Conservation (phyloP, 2,329 filamentous ascomycete species). For the Boeremia exigua region DNA sequence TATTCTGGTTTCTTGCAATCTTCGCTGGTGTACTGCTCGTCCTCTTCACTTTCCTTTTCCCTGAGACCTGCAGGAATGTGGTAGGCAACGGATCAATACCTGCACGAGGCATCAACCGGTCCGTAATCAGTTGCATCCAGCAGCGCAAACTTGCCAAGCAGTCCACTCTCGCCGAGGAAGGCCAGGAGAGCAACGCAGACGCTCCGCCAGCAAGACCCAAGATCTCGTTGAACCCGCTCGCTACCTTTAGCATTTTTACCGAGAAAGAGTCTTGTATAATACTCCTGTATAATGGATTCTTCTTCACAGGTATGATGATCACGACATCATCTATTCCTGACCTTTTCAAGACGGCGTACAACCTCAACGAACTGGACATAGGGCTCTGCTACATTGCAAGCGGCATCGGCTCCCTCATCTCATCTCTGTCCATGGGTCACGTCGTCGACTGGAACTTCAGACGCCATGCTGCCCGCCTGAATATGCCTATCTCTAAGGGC, state of each 20-base stretch:
- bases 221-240: slow-evolving; percentile 34
- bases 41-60: slow-evolving; percentile 48
- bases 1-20: slow-evolving; percentile 53
- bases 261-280: slow-evolving; percentile 44
- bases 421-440: slow-evolving; percentile 38
- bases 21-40: slow-evolving; percentile 47
- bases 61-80: slow-evolving; percentile 53
- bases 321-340: slow-evolving; percentile 34
- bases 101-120: slow-evolving; percentile 40
- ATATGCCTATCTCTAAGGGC: slow-evolving; percentile 66
- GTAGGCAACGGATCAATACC: slow-evolving; percentile 51
- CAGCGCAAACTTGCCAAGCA: slow-evolving; percentile 29
- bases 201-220: slow-evolving; percentile 21
- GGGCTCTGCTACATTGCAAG: slow-evolving; percentile 42
- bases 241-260: slow-evolving; percentile 34
- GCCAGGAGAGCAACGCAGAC: not conserved
- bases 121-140: slow-evolving; percentile 38
- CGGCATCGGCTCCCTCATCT: slow-evolving; percentile 34
- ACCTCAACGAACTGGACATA: slow-evolving; percentile 37
- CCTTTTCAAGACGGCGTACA: slow-evolving; percentile 37
- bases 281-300: slow-evolving; percentile 41
- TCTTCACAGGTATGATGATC: slow-evolving; percentile 44
- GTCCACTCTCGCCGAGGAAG: not conserved
- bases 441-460: slow-evolving; percentile 76
- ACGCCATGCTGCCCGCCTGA: slow-evolving; percentile 66